Evolutionary conservation across 1,284 basidiomycete species (phyloP).

Genomic region (Cryptococcus sp.): DNA sequence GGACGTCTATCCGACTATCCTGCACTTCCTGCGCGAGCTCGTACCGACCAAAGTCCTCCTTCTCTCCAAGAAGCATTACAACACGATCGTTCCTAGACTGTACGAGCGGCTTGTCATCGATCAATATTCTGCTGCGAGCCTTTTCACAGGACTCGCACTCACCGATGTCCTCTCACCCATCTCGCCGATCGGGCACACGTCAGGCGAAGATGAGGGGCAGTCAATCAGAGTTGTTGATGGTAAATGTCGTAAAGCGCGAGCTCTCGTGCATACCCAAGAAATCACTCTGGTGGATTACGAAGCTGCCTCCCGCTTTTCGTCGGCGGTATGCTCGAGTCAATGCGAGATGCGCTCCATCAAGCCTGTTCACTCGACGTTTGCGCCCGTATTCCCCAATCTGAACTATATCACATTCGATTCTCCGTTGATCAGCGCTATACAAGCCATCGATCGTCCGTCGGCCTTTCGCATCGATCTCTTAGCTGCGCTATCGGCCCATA

Average conservation of each 20-base stretch:
- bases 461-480: background rate
- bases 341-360: conserved; percentile 1
- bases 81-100: conserved; percentile 7
- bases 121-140: background rate
- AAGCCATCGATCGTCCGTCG: background rate
- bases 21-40: conserved; percentile 6
- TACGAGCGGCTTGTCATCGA: conserved; percentile 4
- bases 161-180: background rate
- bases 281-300: background rate
- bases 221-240: background rate
- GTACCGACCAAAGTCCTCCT: conserved; percentile 4
- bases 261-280: background rate
- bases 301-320: background rate
- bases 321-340: background rate
- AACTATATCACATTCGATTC: background rate
- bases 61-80: conserved; percentile 8
- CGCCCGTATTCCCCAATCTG: background rate
- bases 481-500: background rate
- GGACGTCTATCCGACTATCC: conserved; percentile 6
- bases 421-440: background rate
- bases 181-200: too few species aligned
- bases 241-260: background rate
- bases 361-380: background rate
- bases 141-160: background rate
- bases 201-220: too few species aligned